phyloP scores from a whole-genome alignment of 2,329 filamentous ascomycete species.

The Fusarium illudens region DNA sequence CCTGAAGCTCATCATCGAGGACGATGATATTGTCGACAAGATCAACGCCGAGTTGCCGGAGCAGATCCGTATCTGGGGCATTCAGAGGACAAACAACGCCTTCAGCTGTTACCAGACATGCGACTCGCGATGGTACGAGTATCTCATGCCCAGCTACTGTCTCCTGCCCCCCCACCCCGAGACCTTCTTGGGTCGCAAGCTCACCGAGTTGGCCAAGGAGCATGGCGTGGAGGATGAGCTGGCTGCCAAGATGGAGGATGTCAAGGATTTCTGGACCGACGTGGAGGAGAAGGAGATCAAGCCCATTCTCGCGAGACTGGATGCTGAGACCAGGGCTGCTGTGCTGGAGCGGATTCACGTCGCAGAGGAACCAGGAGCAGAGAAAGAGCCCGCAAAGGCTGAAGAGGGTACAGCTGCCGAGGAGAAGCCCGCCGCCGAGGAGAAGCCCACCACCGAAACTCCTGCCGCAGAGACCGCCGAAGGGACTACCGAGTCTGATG shows the following conservation, averaged over 20 bases:
- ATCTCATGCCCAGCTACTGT: constrained; percentile 91
- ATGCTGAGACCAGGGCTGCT: constrained; percentile 68
- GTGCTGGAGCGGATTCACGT: constrained; percentile 70
- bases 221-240: constrained; percentile 76
- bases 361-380: constrained; percentile 42
- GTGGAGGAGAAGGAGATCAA: constrained; percentile 84
- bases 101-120: constrained; percentile 97
- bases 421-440: constrained; percentile 37
- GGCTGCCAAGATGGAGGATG: constrained; percentile 75
- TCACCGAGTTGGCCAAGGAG: constrained; percentile 80
- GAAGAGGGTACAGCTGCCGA: constrained; percentile 29
- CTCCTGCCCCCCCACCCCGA: constrained; percentile 92
- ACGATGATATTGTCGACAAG: constrained; percentile 84
- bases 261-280: constrained; percentile 81
- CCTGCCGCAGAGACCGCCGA: constrained; percentile 21
- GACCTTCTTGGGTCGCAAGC: constrained; percentile 82
- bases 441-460: constrained; percentile 36
- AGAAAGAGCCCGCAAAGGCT: constrained; percentile 31
- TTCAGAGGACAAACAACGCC: constrained; percentile 85
- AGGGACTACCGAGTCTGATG: constrained; percentile 32
- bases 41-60: constrained; percentile 87
- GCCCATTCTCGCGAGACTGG: constrained; percentile 69
- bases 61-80: constrained; percentile 96
- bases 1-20: constrained; percentile 94
- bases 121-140: constrained; percentile 97